These are phyloP conservation scores for Endothia cerciana DNA, from an alignment of 2,329 filamentous ascomycete species.

Conservation along the genomic window DNA sequence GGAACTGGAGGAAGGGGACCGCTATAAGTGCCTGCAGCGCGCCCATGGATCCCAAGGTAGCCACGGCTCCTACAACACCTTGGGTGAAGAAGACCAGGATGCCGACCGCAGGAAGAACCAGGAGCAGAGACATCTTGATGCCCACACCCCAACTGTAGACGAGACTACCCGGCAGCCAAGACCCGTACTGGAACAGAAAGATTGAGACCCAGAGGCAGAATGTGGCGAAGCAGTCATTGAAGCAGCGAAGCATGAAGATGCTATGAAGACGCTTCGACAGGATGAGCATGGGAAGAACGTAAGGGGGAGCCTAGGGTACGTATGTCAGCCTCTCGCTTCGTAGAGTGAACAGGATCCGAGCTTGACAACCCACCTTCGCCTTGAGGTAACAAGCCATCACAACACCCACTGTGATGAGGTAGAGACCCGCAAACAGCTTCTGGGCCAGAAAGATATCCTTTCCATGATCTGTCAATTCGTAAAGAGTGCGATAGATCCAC, in stretches of 20 bases:
- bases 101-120: slow-evolving; percentile 81
- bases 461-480: slow-evolving; percentile 76
- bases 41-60: slow-evolving; percentile 20
- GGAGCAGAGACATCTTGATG: slow-evolving; percentile 92
- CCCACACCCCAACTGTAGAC: slow-evolving; percentile 80
- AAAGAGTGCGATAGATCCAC: slow-evolving; percentile 83
- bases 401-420: slow-evolving; percentile 73
- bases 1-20: slow-evolving; percentile 71
- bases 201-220: slow-evolving; percentile 85
- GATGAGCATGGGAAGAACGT: slow-evolving; percentile 82
- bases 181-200: slow-evolving; percentile 72
- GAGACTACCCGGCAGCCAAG: slow-evolving; percentile 74
- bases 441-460: slow-evolving; percentile 80
- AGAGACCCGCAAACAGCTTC: slow-evolving; percentile 78
- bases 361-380: slow-evolving; percentile 61
- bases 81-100: slow-evolving; percentile 74
- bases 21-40: slow-evolving; percentile 64
- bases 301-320: slow-evolving; percentile 71
- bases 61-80: slow-evolving; percentile 76
- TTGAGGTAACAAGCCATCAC: slow-evolving; percentile 83
- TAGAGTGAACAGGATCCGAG: neutral
- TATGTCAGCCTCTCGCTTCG: neutral
- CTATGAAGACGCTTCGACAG: slow-evolving; percentile 92
- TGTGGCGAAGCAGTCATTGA: slow-evolving; percentile 92
- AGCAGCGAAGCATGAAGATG: slow-evolving; percentile 88